A percentile compares a stretch with the other conserved stretches of the same genome.
These are phyloP conservation scores for Phylloporus arenicola DNA, from an alignment of 768 basidiomycete species.

Conservation along the genomic window DNA sequence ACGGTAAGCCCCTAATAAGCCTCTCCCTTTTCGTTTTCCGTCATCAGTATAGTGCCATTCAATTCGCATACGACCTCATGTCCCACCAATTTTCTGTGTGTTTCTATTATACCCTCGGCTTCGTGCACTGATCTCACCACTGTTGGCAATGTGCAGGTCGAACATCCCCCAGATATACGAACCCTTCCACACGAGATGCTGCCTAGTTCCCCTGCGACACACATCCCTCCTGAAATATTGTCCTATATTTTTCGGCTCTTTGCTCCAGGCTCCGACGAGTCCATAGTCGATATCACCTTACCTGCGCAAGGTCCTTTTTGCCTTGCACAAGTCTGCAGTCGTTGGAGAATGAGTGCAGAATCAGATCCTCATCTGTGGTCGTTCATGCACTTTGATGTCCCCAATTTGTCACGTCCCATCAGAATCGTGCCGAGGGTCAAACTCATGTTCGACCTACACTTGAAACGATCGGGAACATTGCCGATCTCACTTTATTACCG, in stretches of 20 bases:
- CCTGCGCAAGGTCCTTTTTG: neutral
- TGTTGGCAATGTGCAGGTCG: too few species aligned
- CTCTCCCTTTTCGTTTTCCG: too few species aligned
- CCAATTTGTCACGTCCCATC: neutral
- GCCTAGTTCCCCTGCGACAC: neutral
- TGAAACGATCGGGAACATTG: neutral
- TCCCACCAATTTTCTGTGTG: too few species aligned
- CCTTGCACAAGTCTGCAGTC: constrained; percentile 15
- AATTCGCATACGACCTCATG: too few species aligned
- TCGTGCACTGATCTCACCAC: too few species aligned
- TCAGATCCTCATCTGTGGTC: neutral
- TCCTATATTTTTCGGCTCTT: constrained; percentile 6
- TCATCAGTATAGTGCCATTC: too few species aligned
- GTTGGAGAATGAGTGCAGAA: constrained; percentile 11
- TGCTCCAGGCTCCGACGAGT: neutral
- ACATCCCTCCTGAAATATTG: constrained; percentile 33
- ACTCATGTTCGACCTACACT: constrained; percentile 2
- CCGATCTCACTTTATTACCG: constrained; percentile 13
- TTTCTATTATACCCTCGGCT: too few species aligned
- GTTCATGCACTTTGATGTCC: constrained; percentile 13
- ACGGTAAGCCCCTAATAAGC: too few species aligned
- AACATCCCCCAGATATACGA: too few species aligned
- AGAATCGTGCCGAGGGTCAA: constrained; percentile 1
- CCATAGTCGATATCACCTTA: neutral
- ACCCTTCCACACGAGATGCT: too few species aligned